phyloP scores from a whole-genome alignment of 139 green algal genomes.

The Chlorella sorokiniana region DNA sequence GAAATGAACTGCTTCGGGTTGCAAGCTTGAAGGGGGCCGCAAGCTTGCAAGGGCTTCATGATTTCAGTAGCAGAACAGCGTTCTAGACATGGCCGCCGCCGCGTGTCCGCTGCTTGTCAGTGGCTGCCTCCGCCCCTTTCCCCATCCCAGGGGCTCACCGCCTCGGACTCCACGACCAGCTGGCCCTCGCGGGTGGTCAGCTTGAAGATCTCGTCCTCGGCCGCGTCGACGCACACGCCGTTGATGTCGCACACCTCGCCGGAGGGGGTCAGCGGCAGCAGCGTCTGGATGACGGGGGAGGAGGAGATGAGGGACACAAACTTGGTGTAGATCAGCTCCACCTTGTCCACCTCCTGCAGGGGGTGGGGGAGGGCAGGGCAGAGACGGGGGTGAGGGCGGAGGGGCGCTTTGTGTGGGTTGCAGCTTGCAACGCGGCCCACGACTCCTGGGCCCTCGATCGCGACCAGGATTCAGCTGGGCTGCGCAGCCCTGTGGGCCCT shows the following conservation, averaged over 20 bases:
- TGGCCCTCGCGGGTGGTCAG: constrained; percentile 90
- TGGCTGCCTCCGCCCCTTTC: too few species aligned
- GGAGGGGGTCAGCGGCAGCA: constrained; percentile 90
- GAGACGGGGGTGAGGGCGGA: background rate
- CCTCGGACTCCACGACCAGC: constrained; percentile 88
- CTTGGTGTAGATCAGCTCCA: constrained; percentile 98
- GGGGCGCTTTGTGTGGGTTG: background rate
- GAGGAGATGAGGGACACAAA: constrained; percentile 97
- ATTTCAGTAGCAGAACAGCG: too few species aligned
- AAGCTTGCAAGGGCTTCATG: too few species aligned
- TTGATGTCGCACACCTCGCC: constrained; percentile 48
- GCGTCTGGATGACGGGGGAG: constrained; percentile 91
- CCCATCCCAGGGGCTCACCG: too few species aligned
- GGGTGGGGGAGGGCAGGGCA: background rate
- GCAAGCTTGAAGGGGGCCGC: background rate
- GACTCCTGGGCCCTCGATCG: too few species aligned
- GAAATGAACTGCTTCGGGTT: too few species aligned
- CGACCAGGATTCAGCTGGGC: background rate
- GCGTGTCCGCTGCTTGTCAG: too few species aligned
- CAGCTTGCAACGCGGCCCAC: too few species aligned
- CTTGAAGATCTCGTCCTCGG: constrained; percentile 98
- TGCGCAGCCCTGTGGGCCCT: background rate
- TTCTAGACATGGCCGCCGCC: too few species aligned
- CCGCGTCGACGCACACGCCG: constrained; percentile 95
- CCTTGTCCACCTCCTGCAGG: constrained; percentile 92